Base-by-base conservation (phyloP, 2,329 filamentous ascomycete genomes). In the Cladophialophora bantiana region DNA sequence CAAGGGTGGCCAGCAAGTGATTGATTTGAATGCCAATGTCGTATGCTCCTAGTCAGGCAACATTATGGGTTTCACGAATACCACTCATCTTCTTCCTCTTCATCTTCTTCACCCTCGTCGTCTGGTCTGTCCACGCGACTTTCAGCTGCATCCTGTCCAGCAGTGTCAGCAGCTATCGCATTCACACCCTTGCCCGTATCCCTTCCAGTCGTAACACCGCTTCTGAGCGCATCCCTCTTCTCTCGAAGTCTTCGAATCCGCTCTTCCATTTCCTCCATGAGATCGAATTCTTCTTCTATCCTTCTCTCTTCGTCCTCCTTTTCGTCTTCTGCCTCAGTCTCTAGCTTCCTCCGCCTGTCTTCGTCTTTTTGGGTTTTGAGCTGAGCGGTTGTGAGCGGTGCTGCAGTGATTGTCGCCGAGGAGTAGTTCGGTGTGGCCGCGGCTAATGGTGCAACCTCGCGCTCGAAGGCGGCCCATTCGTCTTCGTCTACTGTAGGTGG, bases 391-490 rank as follows among this genome's bases (percentile, higher is more conserved):
- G 87, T 86, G 75, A 93, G 81, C 2, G 89, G 89, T 0, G 89
- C 88, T 0, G 90, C 90, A 1, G 85, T 88, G 70, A 93, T 92
- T 2, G 88, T 86, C 6, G 86, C 88, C 65, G 85, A 83, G 2
- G 73, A 67, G 58, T 73, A 73, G 62, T 67, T 68, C 54, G 59
- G 71, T 13, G 53, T 69, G 52, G 78, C 68, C 64, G 77, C 77
- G 7, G 78, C 77, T 58, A 79, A 77, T 48, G 77, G 80, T 7
- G 88, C 90, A 63, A 96, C 88, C 62, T 96, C 92, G 2, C 91
- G 90, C 76, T 97, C 90, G 75, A 96, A 96, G 7, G 92, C 91
- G 1, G 91, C 90, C 91, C 91, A 95, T 78, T 95, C 91, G 62
- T 89, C 87, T 74, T 96, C 92, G 75, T 94, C 88, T 7, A 92